Conservation (phyloP, 305 asterid genomes). For the Andrographis paniculata region DNA sequence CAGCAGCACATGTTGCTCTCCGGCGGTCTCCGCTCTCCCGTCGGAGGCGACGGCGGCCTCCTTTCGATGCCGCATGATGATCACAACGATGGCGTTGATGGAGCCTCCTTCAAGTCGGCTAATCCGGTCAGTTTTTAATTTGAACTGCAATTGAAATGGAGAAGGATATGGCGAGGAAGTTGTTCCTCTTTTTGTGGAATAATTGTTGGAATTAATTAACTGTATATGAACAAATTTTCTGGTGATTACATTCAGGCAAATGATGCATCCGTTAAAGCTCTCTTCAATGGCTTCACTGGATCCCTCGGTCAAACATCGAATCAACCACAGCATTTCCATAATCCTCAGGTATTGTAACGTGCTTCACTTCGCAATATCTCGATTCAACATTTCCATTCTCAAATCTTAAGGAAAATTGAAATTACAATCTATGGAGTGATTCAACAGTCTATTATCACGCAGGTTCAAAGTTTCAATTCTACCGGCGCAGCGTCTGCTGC, state of each 20-base stretch:
- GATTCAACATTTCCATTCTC: background rate
- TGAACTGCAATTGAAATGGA: conserved; percentile 1
- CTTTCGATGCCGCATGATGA: conserved; percentile 35
- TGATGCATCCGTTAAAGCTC: conserved; percentile 55
- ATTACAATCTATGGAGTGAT: background rate
- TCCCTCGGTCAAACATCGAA: conserved; percentile 55
- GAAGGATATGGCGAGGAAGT: conserved; percentile 23
- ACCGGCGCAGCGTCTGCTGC: conserved; percentile 21
- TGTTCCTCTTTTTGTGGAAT: conserved; percentile 9
- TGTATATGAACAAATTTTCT: background rate
- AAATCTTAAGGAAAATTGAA: background rate
- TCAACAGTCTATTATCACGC: conserved; percentile 16
- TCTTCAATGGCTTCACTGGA: conserved; percentile 66
- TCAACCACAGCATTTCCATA: conserved; percentile 49
- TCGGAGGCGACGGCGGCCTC: conserved; percentile 32
- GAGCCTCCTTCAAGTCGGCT: conserved; percentile 31
- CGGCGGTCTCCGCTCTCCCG: conserved; percentile 29
- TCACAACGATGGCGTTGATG: conserved; percentile 28
- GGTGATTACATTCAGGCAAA: conserved; percentile 36
- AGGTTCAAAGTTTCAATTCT: conserved; percentile 33
- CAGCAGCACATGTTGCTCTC: conserved; percentile 59
- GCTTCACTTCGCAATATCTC: conserved; percentile 9
- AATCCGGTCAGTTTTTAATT: conserved; percentile 29
- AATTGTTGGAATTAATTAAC: conserved; percentile 8
- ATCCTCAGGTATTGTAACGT: conserved; percentile 33